Percentiles rank a stretch among this genome's conserved stretches.
Evolutionary conservation across 345 rosid genomes (phyloP).

Genomic region (Salix dunnii): DNA sequence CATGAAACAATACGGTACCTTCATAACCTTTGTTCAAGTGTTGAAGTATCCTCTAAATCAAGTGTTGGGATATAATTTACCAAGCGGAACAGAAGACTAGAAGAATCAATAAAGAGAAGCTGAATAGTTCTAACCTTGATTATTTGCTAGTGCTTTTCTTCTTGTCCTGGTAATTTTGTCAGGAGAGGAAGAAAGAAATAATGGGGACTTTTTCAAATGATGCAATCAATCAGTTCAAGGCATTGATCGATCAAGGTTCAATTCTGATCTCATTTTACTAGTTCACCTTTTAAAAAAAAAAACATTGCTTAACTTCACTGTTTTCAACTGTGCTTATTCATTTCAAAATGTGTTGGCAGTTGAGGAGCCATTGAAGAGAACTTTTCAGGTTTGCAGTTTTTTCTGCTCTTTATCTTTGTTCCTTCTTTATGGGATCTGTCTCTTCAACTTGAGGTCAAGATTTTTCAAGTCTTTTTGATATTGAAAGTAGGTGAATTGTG

Average conservation of each 20-base stretch:
- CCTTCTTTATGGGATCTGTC: slow-evolving; percentile 19
- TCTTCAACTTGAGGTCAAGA: not conserved
- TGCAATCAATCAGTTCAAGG: slow-evolving; percentile 49
- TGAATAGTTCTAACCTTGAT: not conserved
- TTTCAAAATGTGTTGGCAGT: slow-evolving; percentile 36
- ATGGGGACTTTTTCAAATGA: slow-evolving; percentile 49
- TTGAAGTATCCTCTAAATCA: not conserved
- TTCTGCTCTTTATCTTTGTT: not conserved
- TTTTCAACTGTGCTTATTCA: not conserved
- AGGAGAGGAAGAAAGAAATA: not conserved
- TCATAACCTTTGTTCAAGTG: not conserved
- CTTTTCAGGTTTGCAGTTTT: slow-evolving; percentile 49
- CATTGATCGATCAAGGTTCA: slow-evolving; percentile 51
- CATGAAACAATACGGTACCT: not conserved
- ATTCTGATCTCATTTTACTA: not conserved
- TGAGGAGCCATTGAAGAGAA: slow-evolving; percentile 53
- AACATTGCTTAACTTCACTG: not conserved
- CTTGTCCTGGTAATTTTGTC: not conserved
- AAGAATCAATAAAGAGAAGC: too few species aligned
- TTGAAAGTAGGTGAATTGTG: not conserved
- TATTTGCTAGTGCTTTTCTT: slow-evolving; percentile 3
- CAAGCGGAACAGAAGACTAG: too few species aligned
- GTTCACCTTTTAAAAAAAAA: not conserved
- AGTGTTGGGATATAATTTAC: not conserved
- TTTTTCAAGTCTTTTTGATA: slow-evolving; percentile 1